Evolutionary conservation across 768 basidiomycete genomes (phyloP), one percentile per base, ranked within the genome.

Genomic region (Sarcodon aspratus): DNA sequence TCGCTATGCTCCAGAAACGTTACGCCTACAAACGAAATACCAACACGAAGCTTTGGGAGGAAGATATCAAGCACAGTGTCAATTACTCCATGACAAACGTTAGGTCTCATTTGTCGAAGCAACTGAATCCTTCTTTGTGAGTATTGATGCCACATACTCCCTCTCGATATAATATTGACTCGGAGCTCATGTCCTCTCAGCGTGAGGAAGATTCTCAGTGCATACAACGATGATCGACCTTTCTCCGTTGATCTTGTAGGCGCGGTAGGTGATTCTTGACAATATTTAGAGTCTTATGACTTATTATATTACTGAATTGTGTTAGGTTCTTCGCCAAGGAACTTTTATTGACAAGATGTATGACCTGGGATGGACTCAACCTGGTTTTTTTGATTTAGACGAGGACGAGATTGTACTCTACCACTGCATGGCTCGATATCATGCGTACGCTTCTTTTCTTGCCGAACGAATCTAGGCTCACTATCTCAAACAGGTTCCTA

Each of bases 81-180:
- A 10, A 40, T n/a, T 40, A 15, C 10, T 40, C 38, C n/a, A n/a
- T n/a, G n/a, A n/a, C n/a, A n/a, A n/a, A n/a, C n/a, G n/a, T n/a
- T n/a, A n/a, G n/a, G n/a, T n/a, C n/a, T n/a, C n/a, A n/a, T n/a
- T 73, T 7, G 78, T 76, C 1, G 80, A 79, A 1, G 79, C 79
- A 50, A 46, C 67, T 48, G 37, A 33, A 33, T 55, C n/a, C 33
- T 8, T 7, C 8, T 13, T 21, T 18, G 27, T 13, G 7, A 17
- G 46, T 6, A 5, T 12, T 17, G 27, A 9, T 13, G n/a, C 36
- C n/a, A 1, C 46, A n/a, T n/a, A n/a, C n/a, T n/a, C n/a, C n/a
- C n/a, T n/a, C n/a, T n/a, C n/a, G n/a, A n/a, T n/a, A n/a, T n/a
- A n/a, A n/a, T n/a, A n/a, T n/a, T n/a, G n/a, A n/a, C n/a, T n/a